These are phyloP conservation scores for Chaetomium sp. DNA, from an alignment of 2,329 filamentous ascomycete genomes.

Conservation along the genomic window DNA sequence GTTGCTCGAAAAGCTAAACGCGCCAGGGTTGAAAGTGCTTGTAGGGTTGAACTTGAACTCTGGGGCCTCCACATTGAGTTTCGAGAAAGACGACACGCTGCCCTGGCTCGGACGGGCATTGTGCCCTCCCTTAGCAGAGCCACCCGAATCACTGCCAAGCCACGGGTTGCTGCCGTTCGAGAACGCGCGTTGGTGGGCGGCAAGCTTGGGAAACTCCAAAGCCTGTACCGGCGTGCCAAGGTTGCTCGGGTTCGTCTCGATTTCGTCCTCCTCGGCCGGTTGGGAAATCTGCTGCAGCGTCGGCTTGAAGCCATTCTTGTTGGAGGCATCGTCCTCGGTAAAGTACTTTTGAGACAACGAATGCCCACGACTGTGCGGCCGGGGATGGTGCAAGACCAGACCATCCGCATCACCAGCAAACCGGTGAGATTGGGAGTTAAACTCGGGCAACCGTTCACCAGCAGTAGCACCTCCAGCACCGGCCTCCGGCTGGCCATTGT, in stretches of 20 bases:
- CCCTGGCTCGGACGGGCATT: constrained; percentile 50
- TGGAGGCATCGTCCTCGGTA: constrained; percentile 46
- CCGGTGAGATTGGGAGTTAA: constrained; percentile 39
- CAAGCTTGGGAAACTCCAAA: constrained; percentile 41
- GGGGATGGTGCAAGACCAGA: constrained; percentile 61
- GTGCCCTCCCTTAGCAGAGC: constrained; percentile 30
- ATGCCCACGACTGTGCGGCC: constrained; percentile 67
- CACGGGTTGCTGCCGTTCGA: constrained; percentile 59
- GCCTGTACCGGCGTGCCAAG: constrained; percentile 55
- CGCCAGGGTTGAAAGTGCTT: constrained; percentile 36
- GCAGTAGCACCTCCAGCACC: constrained; percentile 30
- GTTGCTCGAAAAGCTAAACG: constrained; percentile 40
- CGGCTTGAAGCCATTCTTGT: constrained; percentile 35
- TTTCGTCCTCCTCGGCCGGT: constrained; percentile 54
- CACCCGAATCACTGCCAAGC: constrained; percentile 41
- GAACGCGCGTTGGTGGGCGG: constrained; percentile 45
- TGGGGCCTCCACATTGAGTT: constrained; percentile 80
- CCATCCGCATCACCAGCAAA: constrained; percentile 49
- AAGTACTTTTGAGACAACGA: constrained; percentile 63
- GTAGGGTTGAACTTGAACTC: constrained; percentile 69
- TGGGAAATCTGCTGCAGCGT: constrained; percentile 35
- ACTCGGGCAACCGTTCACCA: constrained; percentile 42
- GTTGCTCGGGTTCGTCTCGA: constrained; percentile 69
- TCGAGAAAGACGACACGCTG: constrained; percentile 66
- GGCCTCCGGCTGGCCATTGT: constrained; percentile 31